A percentile compares a stretch with the other conserved stretches of the same genome.
Conservation (phyloP, 148 eudicot genomes). For the Polygonum aviculare region DNA sequence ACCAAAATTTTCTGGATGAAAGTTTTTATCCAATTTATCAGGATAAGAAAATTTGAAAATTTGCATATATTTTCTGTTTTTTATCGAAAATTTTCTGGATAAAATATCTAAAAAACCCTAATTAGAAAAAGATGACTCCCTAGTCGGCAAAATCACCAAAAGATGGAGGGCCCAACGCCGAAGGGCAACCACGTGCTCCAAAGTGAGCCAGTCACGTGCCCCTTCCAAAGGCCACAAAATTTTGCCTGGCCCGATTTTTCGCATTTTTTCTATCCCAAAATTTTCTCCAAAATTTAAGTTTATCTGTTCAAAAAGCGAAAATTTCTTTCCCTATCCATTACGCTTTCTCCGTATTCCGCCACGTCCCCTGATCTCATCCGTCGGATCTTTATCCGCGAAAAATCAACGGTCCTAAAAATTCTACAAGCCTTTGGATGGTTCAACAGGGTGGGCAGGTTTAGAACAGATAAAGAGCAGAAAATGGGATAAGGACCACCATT, state of each 20-base stretch:
- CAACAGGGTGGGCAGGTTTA: background rate
- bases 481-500: conserved; percentile 2
- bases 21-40: too few species aligned
- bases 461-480: background rate
- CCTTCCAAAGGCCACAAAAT: conserved; percentile 2
- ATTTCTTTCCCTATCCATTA: conserved; percentile 1
- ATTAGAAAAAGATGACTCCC: background rate
- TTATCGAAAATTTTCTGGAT: too few species aligned
- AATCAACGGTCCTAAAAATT: background rate
- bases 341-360: background rate
- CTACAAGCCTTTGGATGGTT: background rate
- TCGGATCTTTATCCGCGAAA: background rate
- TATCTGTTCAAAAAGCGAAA: conserved; percentile 1
- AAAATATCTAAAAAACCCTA: too few species aligned
- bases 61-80: too few species aligned
- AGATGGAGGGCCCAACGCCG: background rate
- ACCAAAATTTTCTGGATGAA: too few species aligned
- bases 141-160: background rate
- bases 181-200: conserved; percentile 1
- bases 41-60: too few species aligned
- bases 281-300: background rate
- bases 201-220: conserved; percentile 13
- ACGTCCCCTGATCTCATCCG: background rate
- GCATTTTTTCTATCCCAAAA: conserved; percentile 3
- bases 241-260: conserved; percentile 1